phyloP scores from a whole-genome alignment of 495 filamentous ascomycete genomes.

The Penicillium cosmopolitanum region DNA sequence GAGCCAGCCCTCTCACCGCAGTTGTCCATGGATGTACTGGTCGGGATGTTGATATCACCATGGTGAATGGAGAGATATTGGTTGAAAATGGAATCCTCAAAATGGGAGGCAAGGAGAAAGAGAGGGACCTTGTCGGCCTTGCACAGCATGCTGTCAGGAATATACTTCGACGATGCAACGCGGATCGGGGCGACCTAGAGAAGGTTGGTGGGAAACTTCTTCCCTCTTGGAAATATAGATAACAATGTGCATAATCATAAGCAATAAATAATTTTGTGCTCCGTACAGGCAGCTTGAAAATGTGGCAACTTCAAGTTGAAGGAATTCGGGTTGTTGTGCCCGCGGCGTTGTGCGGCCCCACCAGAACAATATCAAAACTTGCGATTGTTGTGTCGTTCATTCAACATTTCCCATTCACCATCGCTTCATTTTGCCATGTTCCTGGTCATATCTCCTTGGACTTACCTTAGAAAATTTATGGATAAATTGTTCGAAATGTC shows the following conservation, averaged over 20 bases:
- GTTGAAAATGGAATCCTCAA: constrained; percentile 33
- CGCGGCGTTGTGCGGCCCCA: constrained; percentile 11
- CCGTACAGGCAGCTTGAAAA: no score
- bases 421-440: constrained; percentile 6
- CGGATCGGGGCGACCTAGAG: constrained; percentile 5
- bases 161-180: constrained; percentile 23
- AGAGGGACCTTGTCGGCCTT: constrained; percentile 21
- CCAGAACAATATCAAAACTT: constrained; percentile 23
- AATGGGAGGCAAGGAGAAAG: constrained; percentile 17
- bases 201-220: constrained; percentile 17
- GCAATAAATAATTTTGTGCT: background rate
- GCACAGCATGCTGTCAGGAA: constrained; percentile 17
- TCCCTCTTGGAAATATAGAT: constrained; percentile 15
- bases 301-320: background rate
- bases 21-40: constrained; percentile 45
- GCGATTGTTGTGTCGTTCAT: constrained; percentile 3
- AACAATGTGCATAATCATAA: background rate
- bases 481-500: no score
- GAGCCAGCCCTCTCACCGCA: constrained; percentile 37
- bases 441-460: no score
- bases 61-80: constrained; percentile 40
- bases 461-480: no score
- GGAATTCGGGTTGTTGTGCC: background rate
- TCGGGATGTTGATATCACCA: constrained; percentile 42
- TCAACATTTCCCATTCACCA: background rate